phyloP scores from a whole-genome alignment of 169 alveolate genomes.

The Cyclospora cayetanensis region DNA sequence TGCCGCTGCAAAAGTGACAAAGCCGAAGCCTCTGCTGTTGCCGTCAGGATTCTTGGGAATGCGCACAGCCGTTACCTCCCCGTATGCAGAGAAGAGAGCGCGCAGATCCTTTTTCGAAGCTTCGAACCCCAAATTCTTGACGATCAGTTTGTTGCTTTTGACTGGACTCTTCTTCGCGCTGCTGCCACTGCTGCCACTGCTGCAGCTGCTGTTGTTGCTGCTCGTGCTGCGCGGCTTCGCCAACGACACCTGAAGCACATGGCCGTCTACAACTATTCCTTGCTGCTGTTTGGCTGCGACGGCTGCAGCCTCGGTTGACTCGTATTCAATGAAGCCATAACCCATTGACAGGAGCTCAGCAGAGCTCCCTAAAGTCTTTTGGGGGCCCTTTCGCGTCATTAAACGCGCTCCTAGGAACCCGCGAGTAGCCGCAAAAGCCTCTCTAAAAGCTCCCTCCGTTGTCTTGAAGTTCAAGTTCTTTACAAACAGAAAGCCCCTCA shows the following conservation, averaged over 20 bases:
- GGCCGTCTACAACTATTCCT: constrained; percentile 80
- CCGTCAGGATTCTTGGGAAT: constrained; percentile 91
- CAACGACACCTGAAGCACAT: constrained; percentile 76
- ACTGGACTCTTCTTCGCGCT: neutral
- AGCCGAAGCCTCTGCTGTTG: constrained; percentile 91
- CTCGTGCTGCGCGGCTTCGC: constrained; percentile 45
- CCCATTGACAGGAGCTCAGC: constrained; percentile 84
- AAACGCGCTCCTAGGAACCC: constrained; percentile 25
- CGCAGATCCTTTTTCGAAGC: constrained; percentile 92
- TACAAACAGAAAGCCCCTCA: constrained; percentile 84
- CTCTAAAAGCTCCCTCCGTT: constrained; percentile 79
- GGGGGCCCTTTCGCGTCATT: constrained; percentile 59
- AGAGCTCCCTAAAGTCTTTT: neutral
- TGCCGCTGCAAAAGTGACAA: constrained; percentile 91
- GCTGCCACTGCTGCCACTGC: neutral
- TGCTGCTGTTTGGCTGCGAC: constrained; percentile 80
- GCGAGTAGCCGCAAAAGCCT: constrained; percentile 6
- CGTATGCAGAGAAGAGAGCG: constrained; percentile 91
- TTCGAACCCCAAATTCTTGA: constrained; percentile 95
- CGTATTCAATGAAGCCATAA: constrained; percentile 93
- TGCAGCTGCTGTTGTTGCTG: neutral
- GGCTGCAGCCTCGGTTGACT: constrained; percentile 59
- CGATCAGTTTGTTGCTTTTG: constrained; percentile 81
- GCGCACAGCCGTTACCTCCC: constrained; percentile 86
- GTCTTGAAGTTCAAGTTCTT: constrained; percentile 91